Conservation (phyloP, 2,329 filamentous ascomycete species). For the Chalaropsis ovoidea region DNA sequence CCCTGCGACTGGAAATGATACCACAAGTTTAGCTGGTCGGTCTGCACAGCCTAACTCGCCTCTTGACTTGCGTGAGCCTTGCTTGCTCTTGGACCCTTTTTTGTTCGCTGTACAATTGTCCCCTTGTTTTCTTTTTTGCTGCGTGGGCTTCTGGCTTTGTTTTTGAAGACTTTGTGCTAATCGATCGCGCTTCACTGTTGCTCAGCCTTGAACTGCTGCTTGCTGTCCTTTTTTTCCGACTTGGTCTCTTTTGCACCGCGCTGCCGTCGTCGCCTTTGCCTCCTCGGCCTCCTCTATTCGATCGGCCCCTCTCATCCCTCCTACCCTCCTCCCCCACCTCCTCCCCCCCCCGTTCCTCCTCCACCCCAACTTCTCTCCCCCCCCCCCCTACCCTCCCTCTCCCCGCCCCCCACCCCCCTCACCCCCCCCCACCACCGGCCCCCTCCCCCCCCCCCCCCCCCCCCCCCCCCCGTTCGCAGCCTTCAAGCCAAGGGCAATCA, state of each 20-base stretch:
- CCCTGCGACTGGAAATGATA: background rate
- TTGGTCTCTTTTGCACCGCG: background rate
- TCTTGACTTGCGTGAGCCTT: background rate
- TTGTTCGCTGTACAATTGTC: background rate
- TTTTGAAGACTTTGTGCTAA: background rate
- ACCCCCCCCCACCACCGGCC: background rate
- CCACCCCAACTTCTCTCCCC: too few species aligned
- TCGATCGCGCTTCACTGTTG: too few species aligned
- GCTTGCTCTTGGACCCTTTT: slow-evolving; percentile 12
- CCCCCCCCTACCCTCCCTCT: background rate
- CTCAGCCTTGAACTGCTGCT: too few species aligned
- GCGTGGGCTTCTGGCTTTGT: background rate
- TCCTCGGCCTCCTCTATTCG: too few species aligned
- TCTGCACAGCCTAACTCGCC: background rate
- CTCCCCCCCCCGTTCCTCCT: background rate
- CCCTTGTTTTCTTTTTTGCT: background rate
- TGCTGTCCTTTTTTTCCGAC: background rate
- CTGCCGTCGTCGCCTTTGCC: too few species aligned
- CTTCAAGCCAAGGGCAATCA: background rate
- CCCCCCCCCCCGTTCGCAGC: background rate
- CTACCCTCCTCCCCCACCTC: background rate
- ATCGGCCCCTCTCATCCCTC: background rate
- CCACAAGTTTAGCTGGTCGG: background rate
- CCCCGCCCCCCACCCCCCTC: background rate
- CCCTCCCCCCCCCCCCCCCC: background rate